Evolutionary conservation across 805 yeast genomes (phyloP), one percentile per base, ranked within the genome.

Genomic region (Candida tibetensis): DNA sequence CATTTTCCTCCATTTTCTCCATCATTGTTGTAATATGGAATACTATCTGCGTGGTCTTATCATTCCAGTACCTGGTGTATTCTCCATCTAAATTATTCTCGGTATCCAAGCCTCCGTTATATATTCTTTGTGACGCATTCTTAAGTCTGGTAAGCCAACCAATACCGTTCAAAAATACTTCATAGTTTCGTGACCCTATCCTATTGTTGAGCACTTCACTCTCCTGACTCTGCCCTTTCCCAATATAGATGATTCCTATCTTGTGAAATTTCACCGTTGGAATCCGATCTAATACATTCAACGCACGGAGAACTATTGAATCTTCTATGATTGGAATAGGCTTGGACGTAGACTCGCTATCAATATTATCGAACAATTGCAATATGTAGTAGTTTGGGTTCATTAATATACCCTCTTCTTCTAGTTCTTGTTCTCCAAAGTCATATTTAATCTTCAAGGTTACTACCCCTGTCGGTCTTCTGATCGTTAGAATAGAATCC

Each of bases 21-120:
- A 88, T 88, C 73, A 88, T 59, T 0, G 95, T 85, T 2, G 89
- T 81, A 7, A 85, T 76, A 55, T 88, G 96, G 58, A 77, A 88
- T 7, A 86, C 74, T 29, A 86, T 61, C 51, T 87, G 95, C 1
- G 79, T 69, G 23, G 77, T 76, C 53, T 82, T 79, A 46, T 83
- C 85, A 34, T 75, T 71, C 88, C 91, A 85, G 34, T 77, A 76
- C 37, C 82, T 63, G 0, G 93, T 86, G 51, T 64, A 82, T 42
- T 82, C 79, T 5, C 96, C 96, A 61, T 86, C 95, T 4, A 68
- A 53, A 47, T 82, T 82, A 42, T 71, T 71, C 34, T 72, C 81
- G 1, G 79, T 79, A 49, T 87, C 95, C 21, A 88, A 67, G 0
- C 96, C 96, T 8, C 95, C 96, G 14, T 79, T 79, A 42, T 74